Evolutionary conservation across 768 basidiomycete genomes (phyloP).

Genomic region (Pleurotus ostreatus): DNA sequence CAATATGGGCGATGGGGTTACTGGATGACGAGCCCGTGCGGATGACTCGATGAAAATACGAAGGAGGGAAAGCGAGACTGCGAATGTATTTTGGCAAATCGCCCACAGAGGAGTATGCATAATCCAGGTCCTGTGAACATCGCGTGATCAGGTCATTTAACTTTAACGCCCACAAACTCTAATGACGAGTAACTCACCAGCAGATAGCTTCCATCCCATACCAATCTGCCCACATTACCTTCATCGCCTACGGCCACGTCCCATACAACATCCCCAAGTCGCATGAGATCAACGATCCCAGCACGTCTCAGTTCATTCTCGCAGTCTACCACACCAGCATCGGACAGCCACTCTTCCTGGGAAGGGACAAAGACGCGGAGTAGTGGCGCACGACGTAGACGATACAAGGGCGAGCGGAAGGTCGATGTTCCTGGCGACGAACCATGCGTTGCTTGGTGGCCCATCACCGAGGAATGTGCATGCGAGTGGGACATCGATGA

Average conservation of each 20-base stretch:
- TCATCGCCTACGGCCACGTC: conserved; percentile 85
- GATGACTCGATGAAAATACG: conserved; percentile 86
- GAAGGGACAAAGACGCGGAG: conserved; percentile 82
- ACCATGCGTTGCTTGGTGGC: background rate
- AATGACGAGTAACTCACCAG: conserved; percentile 49
- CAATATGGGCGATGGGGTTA: conserved; percentile 67
- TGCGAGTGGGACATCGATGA: conserved; percentile 46
- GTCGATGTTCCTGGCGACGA: conserved; percentile 11
- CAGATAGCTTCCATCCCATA: conserved; percentile 89
- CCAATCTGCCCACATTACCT: conserved; percentile 75
- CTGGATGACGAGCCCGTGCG: conserved; percentile 50
- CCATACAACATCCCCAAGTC: conserved; percentile 83
- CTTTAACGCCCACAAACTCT: conserved; percentile 8
- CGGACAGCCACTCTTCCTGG: conserved; percentile 83
- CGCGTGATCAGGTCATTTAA: conserved; percentile 6
- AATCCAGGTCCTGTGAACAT: conserved; percentile 72
- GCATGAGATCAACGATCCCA: conserved; percentile 57
- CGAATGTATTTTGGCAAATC: conserved; percentile 81
- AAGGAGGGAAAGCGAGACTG: conserved; percentile 77
- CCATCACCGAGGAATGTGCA: conserved; percentile 22
- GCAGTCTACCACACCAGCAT: conserved; percentile 76
- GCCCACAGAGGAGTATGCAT: conserved; percentile 70
- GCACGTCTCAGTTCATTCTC: conserved; percentile 75
- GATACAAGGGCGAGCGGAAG: conserved; percentile 72
- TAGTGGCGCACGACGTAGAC: conserved; percentile 68